These are phyloP conservation scores for Verticillium dahliae DNA, from an alignment of 2,329 filamentous ascomycete genomes.

Conservation along the genomic window DNA sequence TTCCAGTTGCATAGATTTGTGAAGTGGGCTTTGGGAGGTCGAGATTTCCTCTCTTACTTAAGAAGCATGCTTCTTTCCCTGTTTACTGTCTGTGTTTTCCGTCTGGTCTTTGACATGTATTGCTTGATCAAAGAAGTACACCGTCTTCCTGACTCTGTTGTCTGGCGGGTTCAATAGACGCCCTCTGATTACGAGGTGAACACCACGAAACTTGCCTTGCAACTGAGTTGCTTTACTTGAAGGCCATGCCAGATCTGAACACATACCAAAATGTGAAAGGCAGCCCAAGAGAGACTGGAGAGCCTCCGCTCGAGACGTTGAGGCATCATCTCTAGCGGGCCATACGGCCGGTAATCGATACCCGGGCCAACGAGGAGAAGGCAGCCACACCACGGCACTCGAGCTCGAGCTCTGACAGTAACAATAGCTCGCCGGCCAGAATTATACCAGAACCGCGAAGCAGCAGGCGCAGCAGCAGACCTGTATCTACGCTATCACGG, in stretches of 20 bases:
- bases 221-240: background rate
- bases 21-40: background rate
- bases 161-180: background rate
- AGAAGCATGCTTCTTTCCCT: background rate
- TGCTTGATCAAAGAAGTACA: background rate
- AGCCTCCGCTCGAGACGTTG: conserved; percentile 1
- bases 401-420: conserved; percentile 1
- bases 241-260: background rate
- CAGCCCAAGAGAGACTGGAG: background rate
- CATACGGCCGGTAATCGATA: background rate
- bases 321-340: conserved; percentile 4
- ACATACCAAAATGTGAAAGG: background rate
- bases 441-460: background rate
- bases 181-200: background rate
- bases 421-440: background rate
- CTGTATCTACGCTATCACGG: background rate
- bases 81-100: background rate
- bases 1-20: background rate
- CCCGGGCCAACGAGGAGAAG: background rate
- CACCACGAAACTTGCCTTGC: background rate
- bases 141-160: background rate
- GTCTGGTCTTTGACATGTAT: background rate
- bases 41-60: background rate
- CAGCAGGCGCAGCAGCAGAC: background rate
- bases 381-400: background rate